Evolutionary conservation across 2,329 filamentous ascomycete genomes (phyloP), one percentile per base, ranked within the genome.

Genomic region (Alternaria incomplexa): DNA sequence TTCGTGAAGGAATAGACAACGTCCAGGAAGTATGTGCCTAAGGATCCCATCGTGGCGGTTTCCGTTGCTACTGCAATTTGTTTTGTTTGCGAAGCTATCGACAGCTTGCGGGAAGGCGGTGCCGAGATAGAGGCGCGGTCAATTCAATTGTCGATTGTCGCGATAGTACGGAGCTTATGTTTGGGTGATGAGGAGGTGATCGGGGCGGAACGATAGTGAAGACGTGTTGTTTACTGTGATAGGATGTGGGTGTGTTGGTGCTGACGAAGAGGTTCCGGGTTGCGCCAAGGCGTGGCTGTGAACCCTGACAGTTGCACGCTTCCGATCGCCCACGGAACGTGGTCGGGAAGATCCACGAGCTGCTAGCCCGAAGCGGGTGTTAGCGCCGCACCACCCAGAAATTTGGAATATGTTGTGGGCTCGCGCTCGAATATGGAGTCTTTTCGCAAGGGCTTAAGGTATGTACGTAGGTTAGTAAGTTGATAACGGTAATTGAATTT

Each of bases 1-100:
- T 94, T 96, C 67, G 93, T 93, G 65, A 99, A 87, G 63, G 93
- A 96, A 81, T 96, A 97, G 71, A 98, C 84, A 36, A 97, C 85
- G 79, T 98, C 96, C 69, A 95, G 88, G 65, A 98, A 85, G 78
- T 96, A 90, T 62, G 83, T 83, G 32, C 81, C 74, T 64, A 80
- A 46, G 22, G 77, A 78, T 46, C 73, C 75, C 76, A 79, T 79
- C 20, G 63, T 71, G 64, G 48, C 47, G 58, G 46, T 60, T 52
- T 40, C 58, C 50, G 30, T 58, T 51, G 40, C 45, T 25, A 43
- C 9, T 59, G 60, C 52, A 56, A 28, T 52, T 20, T 40, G 52
- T 58, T 48, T 48, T 55, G 62, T 66, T 64, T 67, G 58, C 48
- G 57, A 47, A 66, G 59, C 63, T 69, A 56, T 60, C 55, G 64